Percentiles rank a stretch among this genome's conserved stretches.
Conservation (phyloP, 1,139 yeast genomes). For the Taphrina populina region DNA sequence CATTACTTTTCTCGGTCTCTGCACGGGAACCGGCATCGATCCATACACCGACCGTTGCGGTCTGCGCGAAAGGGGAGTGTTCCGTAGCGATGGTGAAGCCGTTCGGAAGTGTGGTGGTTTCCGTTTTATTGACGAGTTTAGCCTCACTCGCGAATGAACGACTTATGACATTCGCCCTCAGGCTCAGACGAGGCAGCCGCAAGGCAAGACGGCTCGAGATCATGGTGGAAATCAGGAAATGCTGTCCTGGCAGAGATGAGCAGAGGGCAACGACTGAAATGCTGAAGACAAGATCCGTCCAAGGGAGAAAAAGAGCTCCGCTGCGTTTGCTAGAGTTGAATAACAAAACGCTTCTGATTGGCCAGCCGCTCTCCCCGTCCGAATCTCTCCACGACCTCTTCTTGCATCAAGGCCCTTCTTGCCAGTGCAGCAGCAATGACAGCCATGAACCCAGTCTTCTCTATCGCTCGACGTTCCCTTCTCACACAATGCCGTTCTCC, state of each 20-base stretch:
- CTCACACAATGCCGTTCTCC: constrained; percentile 21
- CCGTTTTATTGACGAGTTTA: constrained; percentile 49
- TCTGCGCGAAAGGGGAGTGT: constrained; percentile 76
- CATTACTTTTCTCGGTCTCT: constrained; percentile 76
- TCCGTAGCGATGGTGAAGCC: constrained; percentile 93
- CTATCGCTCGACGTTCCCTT: constrained; percentile 14
- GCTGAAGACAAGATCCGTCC: too few species aligned
- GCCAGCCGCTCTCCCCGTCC: too few species aligned
- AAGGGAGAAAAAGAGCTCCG: too few species aligned
- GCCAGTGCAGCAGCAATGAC: too few species aligned
- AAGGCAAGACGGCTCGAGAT: constrained; percentile 20
- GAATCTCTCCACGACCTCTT: too few species aligned
- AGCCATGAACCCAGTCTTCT: constrained; percentile 5
- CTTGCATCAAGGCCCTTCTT: too few species aligned
- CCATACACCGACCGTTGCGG: constrained; percentile 85
- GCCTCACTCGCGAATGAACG: constrained; percentile 18
- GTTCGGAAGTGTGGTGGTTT: constrained; percentile 66
- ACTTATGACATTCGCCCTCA: constrained; percentile 4
- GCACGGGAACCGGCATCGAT: constrained; percentile 98
- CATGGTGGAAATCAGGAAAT: too few species aligned
- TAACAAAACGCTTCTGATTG: too few species aligned
- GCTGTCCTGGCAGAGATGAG: too few species aligned
- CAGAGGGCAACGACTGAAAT: too few species aligned
- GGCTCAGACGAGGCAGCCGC: constrained; percentile 12
- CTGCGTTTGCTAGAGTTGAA: too few species aligned